These are phyloP conservation scores for Aspergillus pseudotamarii DNA, from an alignment of 2,329 filamentous ascomycete species.

Conservation along the genomic window DNA sequence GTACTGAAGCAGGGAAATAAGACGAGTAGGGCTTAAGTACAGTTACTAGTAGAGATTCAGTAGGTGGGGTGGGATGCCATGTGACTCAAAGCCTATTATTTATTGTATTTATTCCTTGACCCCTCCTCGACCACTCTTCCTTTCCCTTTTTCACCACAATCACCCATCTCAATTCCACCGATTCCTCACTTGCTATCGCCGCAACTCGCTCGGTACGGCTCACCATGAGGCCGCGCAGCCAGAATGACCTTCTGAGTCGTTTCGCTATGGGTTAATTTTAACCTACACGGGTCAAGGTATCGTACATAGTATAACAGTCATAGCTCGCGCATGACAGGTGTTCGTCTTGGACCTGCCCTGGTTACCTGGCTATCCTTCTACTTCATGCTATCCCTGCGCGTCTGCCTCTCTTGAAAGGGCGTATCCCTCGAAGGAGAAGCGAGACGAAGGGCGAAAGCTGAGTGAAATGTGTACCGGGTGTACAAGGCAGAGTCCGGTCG, in stretches of 20 bases:
- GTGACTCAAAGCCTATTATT: conserved; percentile 4
- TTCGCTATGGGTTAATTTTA: conserved; percentile 31
- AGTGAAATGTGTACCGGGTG: conserved; percentile 33
- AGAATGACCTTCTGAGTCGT: conserved; percentile 19
- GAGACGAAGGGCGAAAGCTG: conserved; percentile 17
- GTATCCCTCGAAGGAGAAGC: not conserved
- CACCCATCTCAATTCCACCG: not conserved
- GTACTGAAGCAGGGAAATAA: not conserved
- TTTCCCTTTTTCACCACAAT: not conserved
- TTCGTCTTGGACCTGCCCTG: conserved; percentile 29
- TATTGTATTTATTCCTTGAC: conserved; percentile 23
- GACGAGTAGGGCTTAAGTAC: no score
- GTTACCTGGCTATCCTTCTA: conserved; percentile 10
- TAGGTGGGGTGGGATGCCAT: not conserved
- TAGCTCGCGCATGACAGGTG: conserved; percentile 49
- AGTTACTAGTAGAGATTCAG: not conserved
- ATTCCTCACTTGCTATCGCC: conserved; percentile 6
- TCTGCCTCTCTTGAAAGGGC: conserved; percentile 1
- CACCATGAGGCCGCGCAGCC: conserved; percentile 33
- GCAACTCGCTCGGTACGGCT: conserved; percentile 32
- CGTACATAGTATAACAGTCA: conserved; percentile 43
- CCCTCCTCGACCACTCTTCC: conserved; percentile 7
- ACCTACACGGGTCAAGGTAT: conserved; percentile 45
- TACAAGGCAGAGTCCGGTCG: conserved; percentile 27
- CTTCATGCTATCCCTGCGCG: not conserved